Evolutionary conservation across 805 yeast species (phyloP).

Genomic region (Candida adriatica): DNA sequence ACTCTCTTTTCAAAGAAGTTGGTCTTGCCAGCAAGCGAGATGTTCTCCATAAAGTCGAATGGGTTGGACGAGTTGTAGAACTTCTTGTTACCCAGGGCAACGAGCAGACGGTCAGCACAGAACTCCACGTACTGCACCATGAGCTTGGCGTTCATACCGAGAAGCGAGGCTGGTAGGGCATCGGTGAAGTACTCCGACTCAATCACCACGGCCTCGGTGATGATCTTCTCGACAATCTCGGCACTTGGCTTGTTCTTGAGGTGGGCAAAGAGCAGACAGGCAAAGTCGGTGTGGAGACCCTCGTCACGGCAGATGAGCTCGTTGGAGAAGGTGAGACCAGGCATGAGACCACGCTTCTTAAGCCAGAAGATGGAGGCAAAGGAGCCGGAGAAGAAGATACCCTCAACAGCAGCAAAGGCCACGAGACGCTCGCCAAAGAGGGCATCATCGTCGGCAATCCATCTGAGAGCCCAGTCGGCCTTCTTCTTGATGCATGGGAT

Average conservation of each 20-base stretch:
- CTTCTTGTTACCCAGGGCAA: constrained; percentile 88
- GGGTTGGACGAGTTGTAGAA: constrained; percentile 85
- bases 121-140: constrained; percentile 99
- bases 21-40: constrained; percentile 96
- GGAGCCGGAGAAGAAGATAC: constrained; percentile 97
- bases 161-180: constrained; percentile 85
- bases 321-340: constrained; percentile 96
- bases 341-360: constrained; percentile 98
- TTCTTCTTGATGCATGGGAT: constrained; percentile 95
- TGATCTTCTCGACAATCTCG: constrained; percentile 72
- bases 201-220: constrained; percentile 91
- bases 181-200: constrained; percentile 94
- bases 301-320: constrained; percentile 98
- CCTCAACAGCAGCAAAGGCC: constrained; percentile 98
- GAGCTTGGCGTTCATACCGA: constrained; percentile 90
- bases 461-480: constrained; percentile 98
- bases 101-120: constrained; percentile 90
- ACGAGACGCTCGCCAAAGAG: constrained; percentile 92
- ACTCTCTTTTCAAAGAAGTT: constrained; percentile 99
- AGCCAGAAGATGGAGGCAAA: constrained; percentile 98
- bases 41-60: constrained; percentile 98
- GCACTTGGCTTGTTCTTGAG: constrained; percentile 82
- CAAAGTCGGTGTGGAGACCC: constrained; percentile 98
- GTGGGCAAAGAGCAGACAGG: constrained; percentile 91
- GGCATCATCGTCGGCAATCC: constrained; percentile 87